Base-by-base conservation (phyloP, 108 stramenopile genomes). In the Cyclotella cryptica region DNA sequence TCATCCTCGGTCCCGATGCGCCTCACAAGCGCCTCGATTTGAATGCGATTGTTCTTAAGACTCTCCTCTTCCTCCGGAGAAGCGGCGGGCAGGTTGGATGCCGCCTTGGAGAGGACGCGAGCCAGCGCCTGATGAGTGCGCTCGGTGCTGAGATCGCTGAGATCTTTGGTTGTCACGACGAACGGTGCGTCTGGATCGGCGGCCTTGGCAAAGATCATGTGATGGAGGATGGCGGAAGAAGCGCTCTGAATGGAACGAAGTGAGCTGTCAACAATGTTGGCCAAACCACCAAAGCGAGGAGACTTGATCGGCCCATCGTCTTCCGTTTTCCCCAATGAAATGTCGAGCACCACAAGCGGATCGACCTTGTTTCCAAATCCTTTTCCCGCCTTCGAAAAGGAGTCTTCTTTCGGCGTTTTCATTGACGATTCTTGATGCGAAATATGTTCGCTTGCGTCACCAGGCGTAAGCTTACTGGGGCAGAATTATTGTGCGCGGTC, bases 81-180 rank as follows among this genome's bases (percentile, higher is more conserved):
- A 10, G 14, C 44, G 14, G 46, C 66, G 12, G 75, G 76, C 17
- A 81, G 44, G 30, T 70, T 83, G 15, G 42, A 59, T 1, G 85
- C 49, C n/a, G 86, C 92, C 83, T 87, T 91, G 47, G 88, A 83
- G 4, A 93, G 74, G 54, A 90, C 51, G 0, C 74, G 71, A 10
- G 87, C 89, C 19, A 93, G 66, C 5, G 87, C 87, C 42, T 63
- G 67, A 46, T 85, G 90, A 29, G 86, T 88, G 19, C 90, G 84
- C 22, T 91, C 90, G 21, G 74, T 72, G 63, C 87, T 85, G 47
- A 91, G 68, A 21, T 79, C 75, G n/a, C 80, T 59, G 61, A 93
- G 60, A 39, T 93, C 90, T 44, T 79, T 77, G 8, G 76, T 11
- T 12, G 70, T 80, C 1, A 86, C 71, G 15, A 69, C 64, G 29